Conservation (phyloP, 208 protist genomes). For the Leishmania aethiopica region DNA sequence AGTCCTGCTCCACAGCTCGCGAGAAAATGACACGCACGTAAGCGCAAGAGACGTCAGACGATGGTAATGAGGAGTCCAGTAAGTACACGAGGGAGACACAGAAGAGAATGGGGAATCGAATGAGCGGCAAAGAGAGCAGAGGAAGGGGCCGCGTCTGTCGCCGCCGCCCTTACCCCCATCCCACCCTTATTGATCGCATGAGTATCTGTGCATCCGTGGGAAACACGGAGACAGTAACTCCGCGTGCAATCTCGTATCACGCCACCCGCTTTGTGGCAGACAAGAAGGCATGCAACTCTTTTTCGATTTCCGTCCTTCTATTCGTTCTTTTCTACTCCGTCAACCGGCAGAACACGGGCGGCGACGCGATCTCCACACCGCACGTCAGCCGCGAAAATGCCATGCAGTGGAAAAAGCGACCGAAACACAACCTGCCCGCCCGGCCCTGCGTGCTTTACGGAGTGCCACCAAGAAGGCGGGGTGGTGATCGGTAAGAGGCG, state of each 20-base stretch:
- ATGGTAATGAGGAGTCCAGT: background rate
- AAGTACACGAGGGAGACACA: background rate
- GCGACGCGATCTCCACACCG: background rate
- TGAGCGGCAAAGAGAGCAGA: background rate
- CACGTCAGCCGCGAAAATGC: background rate
- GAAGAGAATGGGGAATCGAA: background rate
- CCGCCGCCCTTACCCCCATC: background rate
- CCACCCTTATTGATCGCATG: background rate
- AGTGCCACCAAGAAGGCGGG: constrained; percentile 6
- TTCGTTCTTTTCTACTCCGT: background rate
- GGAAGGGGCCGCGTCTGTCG: background rate
- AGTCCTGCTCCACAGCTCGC: background rate
- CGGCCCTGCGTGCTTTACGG: background rate
- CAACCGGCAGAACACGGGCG: background rate
- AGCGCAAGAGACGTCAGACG: background rate
- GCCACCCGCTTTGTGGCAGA: background rate
- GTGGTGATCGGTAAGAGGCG: constrained; percentile 39
- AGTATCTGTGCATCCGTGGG: background rate
- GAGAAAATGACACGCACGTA: background rate
- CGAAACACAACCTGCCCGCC: background rate
- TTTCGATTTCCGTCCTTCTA: no score
- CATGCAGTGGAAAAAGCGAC: background rate
- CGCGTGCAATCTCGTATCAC: background rate
- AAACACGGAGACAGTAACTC: background rate
- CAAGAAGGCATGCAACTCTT: background rate